Conservation (phyloP, 2,329 filamentous ascomycete species). For the Colletotrichum plurivorum region DNA sequence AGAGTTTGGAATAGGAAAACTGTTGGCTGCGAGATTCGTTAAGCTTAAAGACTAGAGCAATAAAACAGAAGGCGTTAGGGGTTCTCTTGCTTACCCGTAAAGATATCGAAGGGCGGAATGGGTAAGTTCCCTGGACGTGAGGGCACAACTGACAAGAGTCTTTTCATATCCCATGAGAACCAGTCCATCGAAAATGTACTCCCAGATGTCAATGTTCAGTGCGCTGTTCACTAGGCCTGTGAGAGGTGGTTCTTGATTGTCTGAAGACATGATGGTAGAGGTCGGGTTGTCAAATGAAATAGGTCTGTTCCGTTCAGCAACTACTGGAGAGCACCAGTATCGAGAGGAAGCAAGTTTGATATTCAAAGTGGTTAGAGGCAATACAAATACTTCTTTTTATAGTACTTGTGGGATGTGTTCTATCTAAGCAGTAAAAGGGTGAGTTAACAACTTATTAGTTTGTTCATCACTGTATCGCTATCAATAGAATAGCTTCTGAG, state of each 20-base stretch:
- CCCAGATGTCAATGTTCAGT: slow-evolving; percentile 4
- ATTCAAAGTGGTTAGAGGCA: no score
- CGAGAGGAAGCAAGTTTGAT: no score
- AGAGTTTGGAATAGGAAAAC: neutral
- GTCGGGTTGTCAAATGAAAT: neutral
- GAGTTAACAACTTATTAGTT: no score
- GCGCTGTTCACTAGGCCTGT: neutral
- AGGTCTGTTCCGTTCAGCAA: no score
- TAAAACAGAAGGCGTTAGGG: no score
- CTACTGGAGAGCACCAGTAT: no score
- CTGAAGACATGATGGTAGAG: neutral
- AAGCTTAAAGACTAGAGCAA: no score
- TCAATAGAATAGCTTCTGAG: no score
- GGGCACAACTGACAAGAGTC: slow-evolving; percentile 15
- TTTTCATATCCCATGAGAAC: neutral
- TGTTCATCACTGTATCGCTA: no score
- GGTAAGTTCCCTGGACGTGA: neutral
- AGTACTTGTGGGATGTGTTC: no score
- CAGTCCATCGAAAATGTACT: neutral
- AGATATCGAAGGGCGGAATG: slow-evolving; percentile 6
- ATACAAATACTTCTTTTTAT: no score
- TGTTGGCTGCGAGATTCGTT: neutral
- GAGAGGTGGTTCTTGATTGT: neutral
- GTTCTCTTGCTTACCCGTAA: slow-evolving; percentile 2
- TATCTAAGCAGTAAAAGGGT: no score